Percentiles rank a stretch among this genome's conserved stretches.
phyloP scores from a whole-genome alignment of 768 basidiomycete species.

The Roridomyces roridus region DNA sequence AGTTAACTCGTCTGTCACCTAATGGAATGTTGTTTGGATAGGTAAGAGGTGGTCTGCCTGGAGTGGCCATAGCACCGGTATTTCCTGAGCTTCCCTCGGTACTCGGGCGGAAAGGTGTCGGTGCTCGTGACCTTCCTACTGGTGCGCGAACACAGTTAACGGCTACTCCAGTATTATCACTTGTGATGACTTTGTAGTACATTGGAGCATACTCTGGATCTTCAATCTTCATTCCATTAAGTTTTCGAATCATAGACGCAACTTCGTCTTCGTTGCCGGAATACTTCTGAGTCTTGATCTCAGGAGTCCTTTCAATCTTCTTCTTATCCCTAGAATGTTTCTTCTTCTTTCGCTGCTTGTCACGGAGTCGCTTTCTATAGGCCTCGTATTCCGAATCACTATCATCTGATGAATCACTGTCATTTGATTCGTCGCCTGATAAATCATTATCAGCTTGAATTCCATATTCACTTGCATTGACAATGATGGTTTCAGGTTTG shows the following conservation, averaged over 20 bases:
- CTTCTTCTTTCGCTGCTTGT: neutral
- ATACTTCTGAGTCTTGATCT: neutral
- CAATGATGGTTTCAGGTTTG: conserved; percentile 1
- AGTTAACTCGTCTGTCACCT: neutral
- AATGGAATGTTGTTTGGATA: conserved; percentile 3
- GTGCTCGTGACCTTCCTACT: too few relatives aligned
- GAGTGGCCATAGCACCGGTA: too few relatives aligned
- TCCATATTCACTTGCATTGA: neutral
- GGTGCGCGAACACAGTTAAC: neutral
- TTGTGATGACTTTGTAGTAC: neutral
- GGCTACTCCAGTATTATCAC: neutral
- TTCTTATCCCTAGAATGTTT: neutral
- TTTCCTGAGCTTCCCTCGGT: too few relatives aligned
- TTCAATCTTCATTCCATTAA: neutral
- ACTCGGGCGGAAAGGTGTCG: too few relatives aligned
- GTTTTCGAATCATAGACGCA: neutral
- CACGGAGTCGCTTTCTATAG: neutral
- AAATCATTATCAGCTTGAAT: conserved; percentile 4
- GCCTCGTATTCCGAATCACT: neutral
- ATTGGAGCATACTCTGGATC: conserved; percentile 6
- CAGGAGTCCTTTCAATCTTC: too few relatives aligned
- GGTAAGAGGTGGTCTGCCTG: neutral
- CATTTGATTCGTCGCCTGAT: conserved; percentile 7
- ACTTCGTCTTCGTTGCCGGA: neutral
- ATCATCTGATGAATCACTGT: neutral